Evolutionary conservation across 495 filamentous ascomycete genomes (phyloP).

Genomic region (Chaetomium fimeti): DNA sequence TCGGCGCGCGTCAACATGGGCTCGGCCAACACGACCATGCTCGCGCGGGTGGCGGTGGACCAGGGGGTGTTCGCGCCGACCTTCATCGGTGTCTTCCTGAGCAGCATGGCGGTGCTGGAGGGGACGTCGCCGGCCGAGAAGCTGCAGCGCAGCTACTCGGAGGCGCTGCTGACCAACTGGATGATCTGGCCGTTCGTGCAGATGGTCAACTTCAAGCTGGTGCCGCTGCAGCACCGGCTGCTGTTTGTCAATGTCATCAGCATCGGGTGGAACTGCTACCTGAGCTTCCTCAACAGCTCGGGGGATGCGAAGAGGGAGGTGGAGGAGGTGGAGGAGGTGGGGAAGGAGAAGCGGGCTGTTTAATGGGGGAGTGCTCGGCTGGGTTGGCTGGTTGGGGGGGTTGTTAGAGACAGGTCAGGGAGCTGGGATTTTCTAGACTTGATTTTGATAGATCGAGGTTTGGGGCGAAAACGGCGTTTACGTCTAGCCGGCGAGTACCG

Average conservation of each 20-base stretch:
- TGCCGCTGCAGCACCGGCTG: conserved; percentile 82
- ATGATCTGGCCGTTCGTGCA: conserved; percentile 93
- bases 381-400: no score
- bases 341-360: not conserved
- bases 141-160: conserved; percentile 62
- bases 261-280: conserved; percentile 92
- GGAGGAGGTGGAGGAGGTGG: not conserved
- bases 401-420: conserved; percentile 5
- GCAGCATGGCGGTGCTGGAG: conserved; percentile 84
- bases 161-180: conserved; percentile 78
- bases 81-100: conserved; percentile 79
- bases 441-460: conserved; percentile 10
- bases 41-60: conserved; percentile 77
- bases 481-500: not conserved
- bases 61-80: conserved; percentile 82
- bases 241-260: conserved; percentile 83
- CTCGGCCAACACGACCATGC: conserved; percentile 65
- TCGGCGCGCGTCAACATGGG: conserved; percentile 65
- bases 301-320: not conserved
- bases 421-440: not conserved
- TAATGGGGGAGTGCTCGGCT: not conserved
- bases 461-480: not conserved
- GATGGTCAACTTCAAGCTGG: conserved; percentile 82
- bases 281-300: conserved; percentile 75
- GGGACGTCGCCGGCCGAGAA: conserved; percentile 69